A percentile compares a stretch with the other conserved stretches of the same genome.
Evolutionary conservation across 2,329 filamentous ascomycete genomes (phyloP).

Genomic region (Fonsecaea monophora): DNA sequence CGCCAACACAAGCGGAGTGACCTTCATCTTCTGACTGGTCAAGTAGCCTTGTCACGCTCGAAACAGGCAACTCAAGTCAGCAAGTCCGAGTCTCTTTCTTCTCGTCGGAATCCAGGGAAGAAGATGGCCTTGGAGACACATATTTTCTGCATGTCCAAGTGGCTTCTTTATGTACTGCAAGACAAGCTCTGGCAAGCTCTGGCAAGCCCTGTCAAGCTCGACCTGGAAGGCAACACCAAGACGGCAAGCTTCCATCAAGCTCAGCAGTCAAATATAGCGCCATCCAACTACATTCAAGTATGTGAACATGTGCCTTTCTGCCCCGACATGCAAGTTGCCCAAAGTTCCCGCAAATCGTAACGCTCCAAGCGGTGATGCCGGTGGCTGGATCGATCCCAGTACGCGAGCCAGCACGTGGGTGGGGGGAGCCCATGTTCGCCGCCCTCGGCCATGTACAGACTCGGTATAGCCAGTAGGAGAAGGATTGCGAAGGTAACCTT

Average conservation of each 20-base stretch:
- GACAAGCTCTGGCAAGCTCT: constrained; percentile 1
- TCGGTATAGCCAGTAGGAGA: background rate
- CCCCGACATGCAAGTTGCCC: background rate
- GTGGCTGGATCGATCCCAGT: constrained; percentile 1
- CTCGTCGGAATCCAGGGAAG: background rate
- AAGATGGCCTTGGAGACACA: too few species aligned
- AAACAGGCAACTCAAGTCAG: background rate
- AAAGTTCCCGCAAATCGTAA: background rate
- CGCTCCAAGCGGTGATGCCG: background rate
- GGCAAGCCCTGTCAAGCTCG: background rate
- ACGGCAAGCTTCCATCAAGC: background rate
- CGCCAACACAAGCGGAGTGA: background rate
- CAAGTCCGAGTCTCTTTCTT: background rate
- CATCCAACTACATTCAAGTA: constrained; percentile 1
- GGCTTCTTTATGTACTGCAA: background rate
- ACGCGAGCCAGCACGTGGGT: background rate
- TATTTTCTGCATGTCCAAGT: background rate
- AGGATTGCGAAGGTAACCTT: background rate
- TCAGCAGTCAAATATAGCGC: background rate
- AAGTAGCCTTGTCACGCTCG: background rate
- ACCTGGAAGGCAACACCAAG: background rate
- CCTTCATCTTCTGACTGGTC: constrained; percentile 4
- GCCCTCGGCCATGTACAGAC: background rate
- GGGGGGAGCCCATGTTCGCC: background rate
- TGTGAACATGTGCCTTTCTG: background rate